phyloP scores from a whole-genome alignment of 2,329 filamentous ascomycete species.

The Nigrospora osmanthi region DNA sequence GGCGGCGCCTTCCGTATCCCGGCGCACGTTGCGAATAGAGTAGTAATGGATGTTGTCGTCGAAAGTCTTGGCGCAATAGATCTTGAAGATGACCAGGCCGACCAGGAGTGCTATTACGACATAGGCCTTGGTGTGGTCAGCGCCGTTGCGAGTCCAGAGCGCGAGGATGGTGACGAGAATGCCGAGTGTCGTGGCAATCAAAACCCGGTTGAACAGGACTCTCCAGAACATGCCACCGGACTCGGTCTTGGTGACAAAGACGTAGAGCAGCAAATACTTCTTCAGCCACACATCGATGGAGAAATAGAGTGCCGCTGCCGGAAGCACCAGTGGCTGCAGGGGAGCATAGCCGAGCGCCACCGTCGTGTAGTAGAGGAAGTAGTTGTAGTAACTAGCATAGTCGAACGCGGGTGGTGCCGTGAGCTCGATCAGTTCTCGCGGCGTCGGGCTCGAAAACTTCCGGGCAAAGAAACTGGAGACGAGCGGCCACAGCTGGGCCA shows the following conservation, averaged over 20 bases:
- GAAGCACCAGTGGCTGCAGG: conserved; percentile 80
- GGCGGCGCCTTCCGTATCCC: conserved; percentile 34
- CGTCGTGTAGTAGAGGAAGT: conserved; percentile 90
- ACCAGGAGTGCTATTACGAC: conserved; percentile 68
- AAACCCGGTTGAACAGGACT: conserved; percentile 82
- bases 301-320: conserved; percentile 86
- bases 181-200: conserved; percentile 73
- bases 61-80: conserved; percentile 69
- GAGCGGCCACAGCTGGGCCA: conserved; percentile 81
- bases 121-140: conserved; percentile 52
- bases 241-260: conserved; percentile 95
- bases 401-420: conserved; percentile 90
- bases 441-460: conserved; percentile 76
- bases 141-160: conserved; percentile 62
- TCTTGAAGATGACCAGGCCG: conserved; percentile 75
- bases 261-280: conserved; percentile 90
- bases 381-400: conserved; percentile 96
- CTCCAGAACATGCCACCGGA: conserved; percentile 92
- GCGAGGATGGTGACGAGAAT: conserved; percentile 74
- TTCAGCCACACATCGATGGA: conserved; percentile 79
- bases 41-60: conserved; percentile 78
- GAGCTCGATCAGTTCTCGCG: conserved; percentile 82
- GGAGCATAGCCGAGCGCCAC: conserved; percentile 79
- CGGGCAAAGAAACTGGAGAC: conserved; percentile 78
- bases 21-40: conserved; percentile 52